phyloP scores from a whole-genome alignment of 306 rosid genomes.

The Glycine latifolia region DNA sequence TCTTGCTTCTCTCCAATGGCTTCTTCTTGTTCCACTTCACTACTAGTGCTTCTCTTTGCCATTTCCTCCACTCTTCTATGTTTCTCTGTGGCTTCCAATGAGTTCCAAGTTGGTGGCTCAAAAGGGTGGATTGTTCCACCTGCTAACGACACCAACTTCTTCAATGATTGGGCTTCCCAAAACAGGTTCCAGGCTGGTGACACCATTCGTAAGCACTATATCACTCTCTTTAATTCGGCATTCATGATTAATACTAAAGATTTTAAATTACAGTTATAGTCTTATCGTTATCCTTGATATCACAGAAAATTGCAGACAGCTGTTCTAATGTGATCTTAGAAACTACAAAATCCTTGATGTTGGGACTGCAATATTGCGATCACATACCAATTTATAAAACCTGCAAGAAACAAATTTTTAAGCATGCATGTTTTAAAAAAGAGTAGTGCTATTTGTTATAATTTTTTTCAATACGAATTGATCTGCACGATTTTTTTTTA shows the following conservation, averaged over 20 bases:
- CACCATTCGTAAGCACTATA: conserved; percentile 59
- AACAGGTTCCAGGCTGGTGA: conserved; percentile 77
- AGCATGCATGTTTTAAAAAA: too few relatives aligned
- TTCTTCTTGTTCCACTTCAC: conserved; percentile 16
- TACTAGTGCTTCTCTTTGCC: conserved; percentile 47
- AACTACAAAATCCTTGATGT: neutral
- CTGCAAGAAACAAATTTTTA: too few relatives aligned
- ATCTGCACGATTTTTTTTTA: too few relatives aligned
- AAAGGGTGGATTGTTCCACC: conserved; percentile 84
- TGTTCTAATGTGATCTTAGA: neutral
- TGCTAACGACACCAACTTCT: conserved; percentile 64
- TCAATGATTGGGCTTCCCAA: conserved; percentile 84
- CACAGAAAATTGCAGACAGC: neutral
- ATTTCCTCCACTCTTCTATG: conserved; percentile 27
- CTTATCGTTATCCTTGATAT: neutral
- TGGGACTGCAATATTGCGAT: neutral
- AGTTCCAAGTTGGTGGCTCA: conserved; percentile 80
- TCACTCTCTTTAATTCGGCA: neutral
- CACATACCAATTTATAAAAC: neutral
- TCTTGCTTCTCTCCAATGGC: conserved; percentile 39
- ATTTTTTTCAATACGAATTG: too few relatives aligned
- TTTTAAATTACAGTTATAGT: neutral
- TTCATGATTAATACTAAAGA: neutral
- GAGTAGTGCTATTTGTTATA: too few relatives aligned
- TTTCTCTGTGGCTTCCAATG: conserved; percentile 52